phyloP scores from a whole-genome alignment of 202 grass and related monocot species.

The Zizania palustris region DNA sequence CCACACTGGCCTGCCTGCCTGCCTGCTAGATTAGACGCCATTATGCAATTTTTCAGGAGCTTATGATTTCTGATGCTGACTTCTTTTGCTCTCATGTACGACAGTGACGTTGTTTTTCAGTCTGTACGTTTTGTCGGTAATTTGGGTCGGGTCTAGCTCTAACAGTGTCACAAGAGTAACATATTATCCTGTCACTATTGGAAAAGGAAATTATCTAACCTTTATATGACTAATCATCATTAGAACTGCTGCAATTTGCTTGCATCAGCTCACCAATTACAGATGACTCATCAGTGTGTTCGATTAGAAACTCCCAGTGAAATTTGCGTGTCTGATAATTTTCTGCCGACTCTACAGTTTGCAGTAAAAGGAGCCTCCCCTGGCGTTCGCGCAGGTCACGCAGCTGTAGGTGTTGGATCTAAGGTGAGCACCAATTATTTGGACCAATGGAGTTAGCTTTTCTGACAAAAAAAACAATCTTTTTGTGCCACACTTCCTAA shows the following conservation, averaged over 20 bases:
- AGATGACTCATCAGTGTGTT: background rate
- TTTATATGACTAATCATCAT: too few relatives aligned
- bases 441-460: background rate
- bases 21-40: conserved; percentile 4
- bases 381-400: conserved; percentile 90
- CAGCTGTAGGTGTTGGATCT: conserved; percentile 71
- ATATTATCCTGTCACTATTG: too few relatives aligned
- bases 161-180: too few relatives aligned
- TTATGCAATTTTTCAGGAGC: background rate
- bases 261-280: conserved; percentile 4
- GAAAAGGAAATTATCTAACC: too few relatives aligned
- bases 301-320: background rate
- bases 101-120: background rate
- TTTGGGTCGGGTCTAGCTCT: background rate
- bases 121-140: background rate
- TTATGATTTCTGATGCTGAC: conserved; percentile 18
- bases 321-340: background rate
- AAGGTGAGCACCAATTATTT: conserved; percentile 57
- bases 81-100: background rate
- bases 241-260: background rate
- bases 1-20: background rate
- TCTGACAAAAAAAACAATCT: background rate
- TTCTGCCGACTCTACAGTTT: conserved; percentile 50
- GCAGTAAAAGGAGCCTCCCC: conserved; percentile 71
- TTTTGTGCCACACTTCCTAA: conserved; percentile 6